Percentiles rank a stretch among this genome's conserved stretches.
phyloP scores from a whole-genome alignment of 257 asterid species.

The Solanum verrucosum region DNA sequence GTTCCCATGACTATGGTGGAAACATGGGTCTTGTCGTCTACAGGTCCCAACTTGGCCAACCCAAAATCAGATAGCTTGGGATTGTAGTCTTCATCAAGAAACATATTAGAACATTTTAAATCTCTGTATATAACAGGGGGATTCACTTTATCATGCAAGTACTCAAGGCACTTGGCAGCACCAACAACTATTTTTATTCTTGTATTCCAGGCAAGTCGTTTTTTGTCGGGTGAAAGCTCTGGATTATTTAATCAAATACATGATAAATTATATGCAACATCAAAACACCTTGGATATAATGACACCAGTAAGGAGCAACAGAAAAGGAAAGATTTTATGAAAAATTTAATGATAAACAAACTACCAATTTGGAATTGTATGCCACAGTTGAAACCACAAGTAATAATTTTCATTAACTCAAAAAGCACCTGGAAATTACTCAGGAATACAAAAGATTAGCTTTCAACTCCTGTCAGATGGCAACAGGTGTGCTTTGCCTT shows the following conservation, averaged over 20 bases:
- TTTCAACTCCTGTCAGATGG: neutral
- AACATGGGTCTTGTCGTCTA: slow-evolving; percentile 56
- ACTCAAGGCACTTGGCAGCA: slow-evolving; percentile 70
- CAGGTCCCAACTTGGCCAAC: slow-evolving; percentile 67
- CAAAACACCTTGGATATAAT: neutral
- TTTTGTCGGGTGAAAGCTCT: slow-evolving; percentile 59
- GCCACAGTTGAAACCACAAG: neutral
- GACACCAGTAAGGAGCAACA: neutral
- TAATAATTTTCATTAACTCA: too few relatives aligned
- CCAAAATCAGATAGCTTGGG: slow-evolving; percentile 80
- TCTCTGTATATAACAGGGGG: slow-evolving; percentile 73
- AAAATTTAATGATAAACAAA: neutral
- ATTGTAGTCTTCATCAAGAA: slow-evolving; percentile 41
- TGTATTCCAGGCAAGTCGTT: slow-evolving; percentile 61
- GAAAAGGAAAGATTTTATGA: neutral
- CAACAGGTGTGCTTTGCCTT: neutral
- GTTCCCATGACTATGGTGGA: slow-evolving; percentile 75
- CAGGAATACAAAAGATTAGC: neutral
- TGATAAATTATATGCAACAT: neutral
- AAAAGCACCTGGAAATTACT: too few relatives aligned
- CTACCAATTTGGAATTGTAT: neutral
- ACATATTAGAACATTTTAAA: slow-evolving; percentile 58
- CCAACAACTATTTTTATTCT: slow-evolving; percentile 75
- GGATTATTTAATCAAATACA: slow-evolving; percentile 6
- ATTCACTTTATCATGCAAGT: slow-evolving; percentile 61